Percentiles rank a stretch among this genome's conserved stretches.
Evolutionary conservation across 1,284 basidiomycete species (phyloP).

Genomic region (Papiliotrema laurentii): DNA sequence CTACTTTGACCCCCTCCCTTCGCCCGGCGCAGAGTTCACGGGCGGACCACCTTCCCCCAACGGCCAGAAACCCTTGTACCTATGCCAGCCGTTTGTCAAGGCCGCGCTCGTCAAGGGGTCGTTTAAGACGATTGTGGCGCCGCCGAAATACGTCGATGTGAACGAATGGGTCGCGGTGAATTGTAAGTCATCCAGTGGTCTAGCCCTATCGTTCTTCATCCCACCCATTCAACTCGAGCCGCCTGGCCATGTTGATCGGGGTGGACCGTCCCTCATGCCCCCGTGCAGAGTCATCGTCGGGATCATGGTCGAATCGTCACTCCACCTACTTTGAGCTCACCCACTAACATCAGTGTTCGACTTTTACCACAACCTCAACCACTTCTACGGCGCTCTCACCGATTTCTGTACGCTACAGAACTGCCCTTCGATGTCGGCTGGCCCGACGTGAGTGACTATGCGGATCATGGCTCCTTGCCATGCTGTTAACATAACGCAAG

Average conservation of each 20-base stretch:
- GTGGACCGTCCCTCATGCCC: no score
- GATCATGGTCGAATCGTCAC: no score
- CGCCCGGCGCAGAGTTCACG: conserved; percentile 31
- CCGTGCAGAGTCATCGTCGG: no score
- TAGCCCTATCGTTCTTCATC: no score
- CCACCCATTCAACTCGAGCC: no score
- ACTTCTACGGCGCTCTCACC: conserved; percentile 92
- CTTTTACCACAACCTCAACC: conserved; percentile 94
- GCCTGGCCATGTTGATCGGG: no score
- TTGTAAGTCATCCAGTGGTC: no score
- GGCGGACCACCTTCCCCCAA: conserved; percentile 13
- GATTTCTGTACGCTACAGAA: conserved; percentile 88
- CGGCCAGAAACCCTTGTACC: conserved; percentile 62
- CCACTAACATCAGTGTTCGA: conserved; percentile 66
- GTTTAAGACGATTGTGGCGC: conserved; percentile 96
- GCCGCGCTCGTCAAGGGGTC: conserved; percentile 96
- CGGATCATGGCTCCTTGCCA: not conserved
- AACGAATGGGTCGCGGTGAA: conserved; percentile 99
- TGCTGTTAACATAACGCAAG: not conserved
- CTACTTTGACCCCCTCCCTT: conserved; percentile 42
- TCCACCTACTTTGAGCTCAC: not conserved
- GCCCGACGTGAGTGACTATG: conserved; percentile 62
- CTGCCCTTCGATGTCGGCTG: conserved; percentile 92
- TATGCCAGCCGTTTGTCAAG: conserved; percentile 94
- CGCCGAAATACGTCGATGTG: conserved; percentile 94